Base-by-base conservation (phyloP, 1,284 basidiomycete species). In the Tremellales sp. region DNA sequence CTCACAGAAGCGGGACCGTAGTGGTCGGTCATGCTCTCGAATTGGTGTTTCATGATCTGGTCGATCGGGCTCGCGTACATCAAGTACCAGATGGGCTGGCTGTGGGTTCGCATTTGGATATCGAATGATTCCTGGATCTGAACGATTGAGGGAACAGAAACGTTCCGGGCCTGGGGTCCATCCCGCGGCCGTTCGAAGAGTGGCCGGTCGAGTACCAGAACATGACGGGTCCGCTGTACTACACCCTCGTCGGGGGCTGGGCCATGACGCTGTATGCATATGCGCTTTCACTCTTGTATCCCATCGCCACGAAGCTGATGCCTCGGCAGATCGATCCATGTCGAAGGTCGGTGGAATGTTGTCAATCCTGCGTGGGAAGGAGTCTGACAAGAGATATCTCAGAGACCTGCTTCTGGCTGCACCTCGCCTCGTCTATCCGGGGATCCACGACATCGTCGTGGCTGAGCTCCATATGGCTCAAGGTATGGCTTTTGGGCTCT, bases 371-470 rank as follows among this genome's bases (percentile, higher is more conserved):
- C n/a, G n/a, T n/a, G n/a, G n/a, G n/a, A n/a, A n/a, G n/a, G n/a
- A n/a, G n/a, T n/a, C 45, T 42, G 24, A 47, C 19, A 36, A 10
- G 9, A 10, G 9, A 9, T 21, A 8, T 14, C 14, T 34, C 45
- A 45, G 48, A 50, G 21, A 45, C 43, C 13, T 50, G 48, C 38
- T 50, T 45, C 39, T 50, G 48, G 48, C 14, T 42, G 7, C 44
- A 50, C 36, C 48, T 50, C 12, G 38, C 36, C 10, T 21, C 27
- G 1, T 50, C 48, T 9, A 50, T 50, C 24, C 43, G 38, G 19
- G 48, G 48, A 13, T 8, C 28, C 12, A 50, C 48, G 4, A 29
- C 21, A 19, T 21, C 16, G 8, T 45, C 48, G 14, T 50, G 48
- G 48, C n/a, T 50, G 10, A 18, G 31, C 29, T 40, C 36, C 4